Conservation (phyloP, 2,329 filamentous ascomycete species). For the Phialophora tarda region DNA sequence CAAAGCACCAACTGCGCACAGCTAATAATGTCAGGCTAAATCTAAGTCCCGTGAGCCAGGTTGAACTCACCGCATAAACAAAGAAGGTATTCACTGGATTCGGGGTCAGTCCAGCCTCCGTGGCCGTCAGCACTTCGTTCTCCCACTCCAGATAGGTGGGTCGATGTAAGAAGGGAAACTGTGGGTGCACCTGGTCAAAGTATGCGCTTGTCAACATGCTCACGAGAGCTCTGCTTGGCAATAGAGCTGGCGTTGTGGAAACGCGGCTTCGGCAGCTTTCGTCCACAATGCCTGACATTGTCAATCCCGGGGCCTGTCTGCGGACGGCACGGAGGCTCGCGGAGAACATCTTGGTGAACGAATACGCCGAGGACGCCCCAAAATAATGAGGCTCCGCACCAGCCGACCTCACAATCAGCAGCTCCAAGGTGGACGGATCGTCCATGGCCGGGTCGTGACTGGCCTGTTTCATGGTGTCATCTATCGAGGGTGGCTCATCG, state of each 20-base stretch:
- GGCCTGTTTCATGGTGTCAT: neutral
- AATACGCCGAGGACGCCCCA: constrained; percentile 12
- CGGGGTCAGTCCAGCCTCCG: neutral
- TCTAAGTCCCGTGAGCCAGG: too few relatives aligned
- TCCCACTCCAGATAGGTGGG: constrained; percentile 46
- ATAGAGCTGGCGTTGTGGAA: neutral
- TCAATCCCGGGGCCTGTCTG: constrained; percentile 17
- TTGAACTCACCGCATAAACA: neutral
- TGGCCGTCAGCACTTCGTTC: constrained; percentile 18
- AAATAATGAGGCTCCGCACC: constrained; percentile 28
- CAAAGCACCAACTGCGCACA: neutral
- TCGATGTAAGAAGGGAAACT: constrained; percentile 49
- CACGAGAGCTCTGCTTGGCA: constrained; percentile 15
- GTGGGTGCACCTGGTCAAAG: constrained; percentile 48
- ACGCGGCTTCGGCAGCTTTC: constrained; percentile 1
- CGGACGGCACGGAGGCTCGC: constrained; percentile 17
- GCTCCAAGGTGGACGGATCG: constrained; percentile 20
- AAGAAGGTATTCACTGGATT: neutral
- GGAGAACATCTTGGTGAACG: neutral
- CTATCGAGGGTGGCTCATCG: neutral
- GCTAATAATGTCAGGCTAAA: neutral
- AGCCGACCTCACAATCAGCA: constrained; percentile 21
- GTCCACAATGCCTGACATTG: constrained; percentile 16
- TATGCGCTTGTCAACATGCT: constrained; percentile 41
- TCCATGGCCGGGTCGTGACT: constrained; percentile 6